Evolutionary conservation across 805 yeast species (phyloP), one percentile per base, ranked within the genome.

Genomic region (Dipodascus albidus): DNA sequence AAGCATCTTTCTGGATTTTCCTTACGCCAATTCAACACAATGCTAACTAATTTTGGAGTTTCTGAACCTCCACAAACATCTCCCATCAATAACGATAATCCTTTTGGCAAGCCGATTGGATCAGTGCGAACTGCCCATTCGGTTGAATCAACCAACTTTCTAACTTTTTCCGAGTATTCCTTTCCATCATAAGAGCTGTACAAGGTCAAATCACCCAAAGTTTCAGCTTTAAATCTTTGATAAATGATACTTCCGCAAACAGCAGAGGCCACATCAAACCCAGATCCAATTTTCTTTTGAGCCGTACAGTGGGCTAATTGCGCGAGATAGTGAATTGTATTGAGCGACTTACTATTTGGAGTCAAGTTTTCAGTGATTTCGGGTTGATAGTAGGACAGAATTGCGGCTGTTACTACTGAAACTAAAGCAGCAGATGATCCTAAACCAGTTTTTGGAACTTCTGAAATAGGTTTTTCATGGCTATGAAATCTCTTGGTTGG

Each of bases 241-340:
- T 93, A 93, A 3, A 82, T 75, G 49, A 90, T 84, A 0, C 96
- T 85, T 1, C 99, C 99, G 67, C 76, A 91, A 0, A 87, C 83
- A 0, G 99, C 99, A 23, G 97, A 83, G 0, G 96, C 98, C 47
- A 93, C 95, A 65, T 93, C 99, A 67, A 93, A 93, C 0, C 99
- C 99, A 2, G 96, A 88, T 0, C 99, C 99, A 23, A 93, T 82
- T 67, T 93, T 93, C 31, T 87, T 87, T 67, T 93, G 99, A 2
- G 99, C 98, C 54, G 80, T 76, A 66, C 96, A 90, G 67, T 93
- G 99, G 0, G 96, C 84, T 6, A 87, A 73, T 66, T 93, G 99
- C 0, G 96, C 80, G 23, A 88, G 68, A 61, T 88, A 91, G 66
- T 93, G 98, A 35, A 91, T 73, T n/a, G 66, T 56, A 2, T 60